Evolutionary conservation across 75 land plant genomes (phyloP).

Genomic region (Ceratopteris richardii): DNA sequence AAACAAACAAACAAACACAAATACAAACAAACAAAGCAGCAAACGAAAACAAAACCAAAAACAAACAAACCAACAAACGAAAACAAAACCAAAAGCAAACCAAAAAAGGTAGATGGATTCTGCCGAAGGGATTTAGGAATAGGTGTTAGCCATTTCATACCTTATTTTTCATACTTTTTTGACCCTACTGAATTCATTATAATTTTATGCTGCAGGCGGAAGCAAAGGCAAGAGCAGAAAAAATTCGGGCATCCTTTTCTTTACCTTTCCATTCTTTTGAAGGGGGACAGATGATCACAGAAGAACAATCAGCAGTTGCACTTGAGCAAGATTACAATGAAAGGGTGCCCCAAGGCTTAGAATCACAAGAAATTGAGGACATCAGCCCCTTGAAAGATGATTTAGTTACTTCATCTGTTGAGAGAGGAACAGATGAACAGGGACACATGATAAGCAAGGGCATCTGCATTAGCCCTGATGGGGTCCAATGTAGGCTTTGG

Average conservation of each 20-base stretch:
- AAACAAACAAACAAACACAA: no score
- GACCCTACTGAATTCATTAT: no score
- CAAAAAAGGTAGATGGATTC: no score
- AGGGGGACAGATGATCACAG: neutral
- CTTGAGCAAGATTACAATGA: neutral
- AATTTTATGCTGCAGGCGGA: conserved; percentile 17
- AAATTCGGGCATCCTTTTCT: conserved; percentile 13
- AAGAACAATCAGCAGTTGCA: neutral
- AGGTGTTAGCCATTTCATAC: no score
- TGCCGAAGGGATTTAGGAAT: no score
- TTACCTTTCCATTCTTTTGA: conserved; percentile 13
- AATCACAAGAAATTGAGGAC: neutral
- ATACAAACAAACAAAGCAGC: no score
- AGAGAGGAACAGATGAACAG: neutral
- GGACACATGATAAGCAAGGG: neutral
- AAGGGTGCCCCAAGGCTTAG: no score
- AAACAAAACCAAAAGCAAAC: no score
- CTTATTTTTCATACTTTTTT: no score
- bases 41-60: no score
- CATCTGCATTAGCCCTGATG: neutral
- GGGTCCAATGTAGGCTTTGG: neutral
- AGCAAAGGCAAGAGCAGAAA: conserved; percentile 20
- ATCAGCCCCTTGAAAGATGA: neutral
- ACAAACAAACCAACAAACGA: no score
- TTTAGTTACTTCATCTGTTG: neutral